Evolutionary conservation across 371 early-diverging fungal genomes (phyloP).

Genomic region (Actinomucor elegans): DNA sequence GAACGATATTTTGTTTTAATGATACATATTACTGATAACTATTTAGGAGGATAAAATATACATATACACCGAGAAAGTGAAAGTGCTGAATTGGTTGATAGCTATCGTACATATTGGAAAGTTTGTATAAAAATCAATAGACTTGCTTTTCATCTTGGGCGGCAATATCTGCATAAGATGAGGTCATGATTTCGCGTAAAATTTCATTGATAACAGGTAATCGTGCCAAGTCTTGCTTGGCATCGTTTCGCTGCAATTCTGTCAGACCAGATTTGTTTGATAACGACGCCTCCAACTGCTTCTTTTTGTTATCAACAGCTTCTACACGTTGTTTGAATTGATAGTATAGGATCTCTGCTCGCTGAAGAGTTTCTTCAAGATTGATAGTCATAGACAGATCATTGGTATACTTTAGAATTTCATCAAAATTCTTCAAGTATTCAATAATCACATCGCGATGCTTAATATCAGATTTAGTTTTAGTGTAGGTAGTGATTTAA

Average conservation of each 20-base stretch:
- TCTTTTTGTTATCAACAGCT: conserved; percentile 34
- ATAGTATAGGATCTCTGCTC: conserved; percentile 80
- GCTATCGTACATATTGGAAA: too few relatives aligned
- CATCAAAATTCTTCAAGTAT: conserved; percentile 82
- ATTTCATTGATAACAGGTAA: conserved; percentile 12
- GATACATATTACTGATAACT: too few relatives aligned
- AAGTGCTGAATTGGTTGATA: too few relatives aligned
- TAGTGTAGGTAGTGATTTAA: too few relatives aligned
- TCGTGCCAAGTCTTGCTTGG: conserved; percentile 5
- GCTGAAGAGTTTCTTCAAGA: conserved; percentile 72
- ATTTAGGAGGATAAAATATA: too few relatives aligned
- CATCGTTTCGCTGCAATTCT: background rate
- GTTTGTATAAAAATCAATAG: too few relatives aligned
- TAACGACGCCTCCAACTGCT: background rate
- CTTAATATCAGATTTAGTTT: too few relatives aligned
- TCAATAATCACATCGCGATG: conserved; percentile 81
- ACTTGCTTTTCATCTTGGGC: conserved; percentile 1
- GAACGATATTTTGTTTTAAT: too few relatives aligned
- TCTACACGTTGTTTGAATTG: conserved; percentile 62
- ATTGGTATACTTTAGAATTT: conserved; percentile 91
- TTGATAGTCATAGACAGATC: conserved; percentile 80
- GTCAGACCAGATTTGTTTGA: background rate
- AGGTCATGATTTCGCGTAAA: conserved; percentile 5
- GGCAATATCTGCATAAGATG: conserved; percentile 9
- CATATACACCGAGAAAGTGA: too few relatives aligned